Percentiles rank a stretch among this genome's conserved stretches.
These are phyloP conservation scores for Aspergillus puulaauensis DNA, from an alignment of 2,329 filamentous ascomycete species.

Conservation along the genomic window DNA sequence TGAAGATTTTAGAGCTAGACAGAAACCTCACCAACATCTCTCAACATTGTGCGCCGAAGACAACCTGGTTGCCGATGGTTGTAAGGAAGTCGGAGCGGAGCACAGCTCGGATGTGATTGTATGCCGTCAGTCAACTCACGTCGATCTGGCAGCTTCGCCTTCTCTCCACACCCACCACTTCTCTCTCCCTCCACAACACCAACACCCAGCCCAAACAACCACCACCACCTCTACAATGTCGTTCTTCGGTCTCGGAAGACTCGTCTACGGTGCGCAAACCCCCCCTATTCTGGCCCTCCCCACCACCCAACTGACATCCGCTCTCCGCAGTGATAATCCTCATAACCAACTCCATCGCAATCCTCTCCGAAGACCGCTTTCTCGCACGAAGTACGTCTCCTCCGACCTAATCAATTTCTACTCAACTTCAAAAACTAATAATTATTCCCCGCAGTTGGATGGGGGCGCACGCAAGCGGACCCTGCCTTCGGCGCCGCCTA, in stretches of 20 bases:
- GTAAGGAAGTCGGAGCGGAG: not conserved
- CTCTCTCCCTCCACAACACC: not conserved
- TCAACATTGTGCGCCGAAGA: conserved; percentile 19
- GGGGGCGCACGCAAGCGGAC: conserved; percentile 64
- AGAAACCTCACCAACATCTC: conserved; percentile 21
- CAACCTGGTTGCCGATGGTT: not conserved
- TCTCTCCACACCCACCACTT: conserved; percentile 2
- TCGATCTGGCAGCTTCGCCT: conserved; percentile 14
- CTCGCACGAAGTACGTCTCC: conserved; percentile 67
- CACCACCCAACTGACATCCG: not conserved
- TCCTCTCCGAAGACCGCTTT: conserved; percentile 93
- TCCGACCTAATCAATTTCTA: not conserved
- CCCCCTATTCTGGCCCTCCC: conserved; percentile 2
- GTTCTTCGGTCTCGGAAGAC: conserved; percentile 67
- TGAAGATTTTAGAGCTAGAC: not conserved
- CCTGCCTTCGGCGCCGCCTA: conserved; percentile 72
- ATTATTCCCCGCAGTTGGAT: conserved; percentile 65
- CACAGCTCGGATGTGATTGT: not conserved
- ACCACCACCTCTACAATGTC: conserved; percentile 55
- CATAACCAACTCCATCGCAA: conserved; percentile 87
- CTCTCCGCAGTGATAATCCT: conserved; percentile 68
- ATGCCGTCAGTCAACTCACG: conserved; percentile 7
- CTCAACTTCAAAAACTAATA: conserved; percentile 9
- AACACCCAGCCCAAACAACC: not conserved
- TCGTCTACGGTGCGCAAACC: conserved; percentile 65